Evolutionary conservation across 2,329 filamentous ascomycete genomes (phyloP), one percentile per base, ranked within the genome.

Genomic region (Colletotrichum sp.): DNA sequence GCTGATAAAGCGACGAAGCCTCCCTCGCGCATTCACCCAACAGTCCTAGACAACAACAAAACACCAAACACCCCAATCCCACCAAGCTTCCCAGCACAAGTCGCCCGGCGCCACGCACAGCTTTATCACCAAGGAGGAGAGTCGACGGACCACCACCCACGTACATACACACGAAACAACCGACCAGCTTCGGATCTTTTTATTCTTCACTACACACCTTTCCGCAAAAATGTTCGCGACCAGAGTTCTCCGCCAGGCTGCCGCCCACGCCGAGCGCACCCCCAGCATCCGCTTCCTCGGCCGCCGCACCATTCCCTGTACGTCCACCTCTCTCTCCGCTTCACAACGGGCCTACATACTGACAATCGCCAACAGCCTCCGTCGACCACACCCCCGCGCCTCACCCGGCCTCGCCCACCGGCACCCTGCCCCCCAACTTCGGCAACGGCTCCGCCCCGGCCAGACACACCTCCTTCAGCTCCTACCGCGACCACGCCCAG

Each of bases 401-500:
- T 80, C 94, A 96, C 88, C 94, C 94, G 52, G 93, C 93, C 76
- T 93, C 93, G 32, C 93, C 94, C 60, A 89, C 89, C 44, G 87
- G 91, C 81, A 86, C 88, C 39, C 92, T 96, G 28, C 94, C 94
- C 57, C 81, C 87, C 72, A 84, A 84, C 81, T 91, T 90, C 80
- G 81, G 84, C 78, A 82, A 80, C 79, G 80, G 80, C 74, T 77
- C 78, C 63, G 79, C 80, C 70, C 81, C 84, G 75, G 85, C 88
- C 78, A 85, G 87, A 39, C 89, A 91, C 86, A 85, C 89, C 79
- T 92, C 90, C 76, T 96, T 96, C 88, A 94, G 93, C 84, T 90
- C 90, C 81, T 96, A 96, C 89, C 93, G 94, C 82, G 91, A 95
- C 85, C 92, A 93, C 83, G 94, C 93, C 76, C 93, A 94, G 85